phyloP scores from a whole-genome alignment of 2,329 filamentous ascomycete species.

The Domatiomyces catenatus region DNA sequence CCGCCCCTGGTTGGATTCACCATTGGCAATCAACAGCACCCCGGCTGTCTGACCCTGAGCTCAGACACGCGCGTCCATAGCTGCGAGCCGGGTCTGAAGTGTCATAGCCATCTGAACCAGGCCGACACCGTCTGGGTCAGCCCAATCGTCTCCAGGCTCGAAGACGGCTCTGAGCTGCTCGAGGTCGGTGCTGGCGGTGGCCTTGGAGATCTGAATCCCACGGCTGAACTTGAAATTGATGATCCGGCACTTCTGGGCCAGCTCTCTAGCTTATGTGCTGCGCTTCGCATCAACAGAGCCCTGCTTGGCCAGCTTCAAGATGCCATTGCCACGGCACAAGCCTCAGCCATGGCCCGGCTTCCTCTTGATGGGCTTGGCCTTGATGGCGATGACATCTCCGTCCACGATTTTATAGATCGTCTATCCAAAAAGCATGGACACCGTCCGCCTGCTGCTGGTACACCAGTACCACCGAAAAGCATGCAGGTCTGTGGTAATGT shows the following conservation, averaged over 20 bases:
- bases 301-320: neutral
- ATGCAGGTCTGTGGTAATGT: neutral
- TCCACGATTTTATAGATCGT: conserved; percentile 21
- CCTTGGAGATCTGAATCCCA: conserved; percentile 55
- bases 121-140: conserved; percentile 55
- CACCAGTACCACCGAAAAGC: neutral
- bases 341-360: neutral
- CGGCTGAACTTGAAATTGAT: conserved; percentile 48
- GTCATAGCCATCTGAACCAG: conserved; percentile 27
- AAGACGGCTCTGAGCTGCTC: conserved; percentile 46
- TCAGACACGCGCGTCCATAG: conserved; percentile 58
- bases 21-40: conserved; percentile 54
- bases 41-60: conserved; percentile 57
- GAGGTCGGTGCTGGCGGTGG: conserved; percentile 71
- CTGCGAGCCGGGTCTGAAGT: conserved; percentile 54
- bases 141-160: conserved; percentile 55
- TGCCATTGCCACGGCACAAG: neutral
- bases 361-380: conserved; percentile 26
- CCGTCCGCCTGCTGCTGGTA: neutral
- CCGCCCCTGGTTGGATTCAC: conserved; percentile 56
- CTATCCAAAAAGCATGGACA: conserved; percentile 2
- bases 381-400: conserved; percentile 24
- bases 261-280: conserved; percentile 37
- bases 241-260: conserved; percentile 34
- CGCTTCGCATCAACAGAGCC: conserved; percentile 12